Evolutionary conservation across 768 basidiomycete genomes (phyloP).

Genomic region (Hygrophorus pudorinus): DNA sequence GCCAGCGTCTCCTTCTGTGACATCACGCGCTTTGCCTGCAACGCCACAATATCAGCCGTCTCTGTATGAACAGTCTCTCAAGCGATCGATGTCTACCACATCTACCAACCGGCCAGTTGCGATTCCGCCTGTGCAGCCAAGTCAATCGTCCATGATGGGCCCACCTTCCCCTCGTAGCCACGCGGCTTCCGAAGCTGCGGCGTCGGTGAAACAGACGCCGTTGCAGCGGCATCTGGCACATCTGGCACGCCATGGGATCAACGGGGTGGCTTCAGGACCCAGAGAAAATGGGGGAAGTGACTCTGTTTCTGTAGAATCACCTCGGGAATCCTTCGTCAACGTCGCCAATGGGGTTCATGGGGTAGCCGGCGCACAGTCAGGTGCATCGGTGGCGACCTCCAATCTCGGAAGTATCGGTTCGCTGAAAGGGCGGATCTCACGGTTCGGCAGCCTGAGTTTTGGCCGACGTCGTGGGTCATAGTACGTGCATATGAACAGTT

Average conservation of each 20-base stretch:
- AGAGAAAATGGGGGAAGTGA: slow-evolving; percentile 50
- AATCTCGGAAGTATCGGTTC: slow-evolving; percentile 56
- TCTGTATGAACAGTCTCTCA: slow-evolving; percentile 38
- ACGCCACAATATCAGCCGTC: slow-evolving; percentile 38
- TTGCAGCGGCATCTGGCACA: slow-evolving; percentile 76
- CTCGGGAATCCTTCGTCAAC: slow-evolving; percentile 68
- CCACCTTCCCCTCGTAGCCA: slow-evolving; percentile 28
- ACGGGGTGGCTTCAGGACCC: slow-evolving; percentile 70
- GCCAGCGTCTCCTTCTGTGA: slow-evolving; percentile 27
- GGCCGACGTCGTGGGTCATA: slow-evolving; percentile 33
- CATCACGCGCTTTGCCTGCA: slow-evolving; percentile 22
- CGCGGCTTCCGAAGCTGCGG: slow-evolving; percentile 12
- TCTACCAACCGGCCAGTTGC: slow-evolving; percentile 34
- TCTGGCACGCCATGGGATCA: slow-evolving; percentile 74
- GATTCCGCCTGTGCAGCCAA: slow-evolving; percentile 45
- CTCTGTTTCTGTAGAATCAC: slow-evolving; percentile 55
- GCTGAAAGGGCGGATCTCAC: slow-evolving; percentile 63
- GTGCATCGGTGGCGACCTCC: slow-evolving; percentile 52
- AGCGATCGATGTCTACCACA: slow-evolving; percentile 35
- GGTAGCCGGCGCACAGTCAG: slow-evolving; percentile 33
- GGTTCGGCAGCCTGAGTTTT: slow-evolving; percentile 67
- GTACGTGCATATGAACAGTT: slow-evolving; percentile 10
- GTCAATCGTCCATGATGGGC: slow-evolving; percentile 33
- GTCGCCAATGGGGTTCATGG: slow-evolving; percentile 44
- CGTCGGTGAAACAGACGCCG: slow-evolving; percentile 51